Evolutionary conservation across 2,329 filamentous ascomycete species (phyloP).

Genomic region (Aspergillus pseudonomiae): DNA sequence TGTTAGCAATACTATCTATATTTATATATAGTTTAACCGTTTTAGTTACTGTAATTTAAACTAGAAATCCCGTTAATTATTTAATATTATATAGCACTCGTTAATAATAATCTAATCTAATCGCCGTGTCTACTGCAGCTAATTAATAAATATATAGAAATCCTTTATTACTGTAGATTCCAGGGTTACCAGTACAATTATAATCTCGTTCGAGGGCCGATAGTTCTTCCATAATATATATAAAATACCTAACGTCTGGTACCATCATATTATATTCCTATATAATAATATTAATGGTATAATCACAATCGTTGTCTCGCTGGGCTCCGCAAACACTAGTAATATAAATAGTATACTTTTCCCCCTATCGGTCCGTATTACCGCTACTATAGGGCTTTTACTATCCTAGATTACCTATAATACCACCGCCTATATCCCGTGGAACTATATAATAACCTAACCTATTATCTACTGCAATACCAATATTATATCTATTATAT

Average conservation of each 20-base stretch:
- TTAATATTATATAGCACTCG: too few species aligned
- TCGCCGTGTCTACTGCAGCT: too few species aligned
- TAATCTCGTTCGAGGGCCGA: fast-evolving
- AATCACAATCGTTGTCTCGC: neutral
- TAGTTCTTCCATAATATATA: neutral
- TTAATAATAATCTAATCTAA: too few species aligned
- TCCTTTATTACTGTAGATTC: neutral
- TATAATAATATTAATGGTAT: neutral
- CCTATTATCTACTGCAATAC: too few species aligned
- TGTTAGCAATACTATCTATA: too few species aligned
- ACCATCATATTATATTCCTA: neutral
- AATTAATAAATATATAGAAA: neutral
- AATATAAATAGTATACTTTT: neutral
- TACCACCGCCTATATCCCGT: too few species aligned
- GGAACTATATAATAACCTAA: too few species aligned
- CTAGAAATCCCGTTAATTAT: too few species aligned
- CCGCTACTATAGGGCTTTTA: neutral
- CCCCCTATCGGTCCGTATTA: neutral
- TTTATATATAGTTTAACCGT: too few species aligned
- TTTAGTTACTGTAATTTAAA: too few species aligned
- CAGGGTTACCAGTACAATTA: neutral
- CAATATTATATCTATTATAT: too few species aligned
- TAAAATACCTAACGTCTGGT: neutral
- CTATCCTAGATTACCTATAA: neutral
- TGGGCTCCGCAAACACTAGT: neutral